Percentiles rank a stretch among this genome's conserved stretches.
Evolutionary conservation across 192 early-diverging fungal species (phyloP).

Genomic region (Gaertneriomyces sp.): DNA sequence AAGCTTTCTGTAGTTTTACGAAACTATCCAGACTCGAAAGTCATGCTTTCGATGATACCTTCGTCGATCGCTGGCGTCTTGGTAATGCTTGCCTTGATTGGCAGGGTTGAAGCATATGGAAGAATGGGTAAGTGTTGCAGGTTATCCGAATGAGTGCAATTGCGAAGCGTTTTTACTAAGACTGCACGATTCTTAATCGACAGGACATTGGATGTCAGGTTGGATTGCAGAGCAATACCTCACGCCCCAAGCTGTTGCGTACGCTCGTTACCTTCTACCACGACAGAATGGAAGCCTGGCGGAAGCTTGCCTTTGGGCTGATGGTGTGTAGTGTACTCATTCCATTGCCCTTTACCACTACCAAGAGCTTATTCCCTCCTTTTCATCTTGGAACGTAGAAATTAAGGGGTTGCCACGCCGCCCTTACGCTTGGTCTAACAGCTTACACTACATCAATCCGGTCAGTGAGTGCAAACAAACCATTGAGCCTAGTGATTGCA

Average conservation of each 20-base stretch:
- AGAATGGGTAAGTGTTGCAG: too few relatives aligned
- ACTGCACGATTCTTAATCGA: not conserved
- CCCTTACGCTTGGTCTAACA: not conserved
- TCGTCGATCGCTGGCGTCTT: too few relatives aligned
- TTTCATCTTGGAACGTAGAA: conserved; percentile 1
- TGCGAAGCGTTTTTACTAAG: too few relatives aligned
- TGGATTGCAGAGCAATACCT: conserved; percentile 24
- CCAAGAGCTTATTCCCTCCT: not conserved
- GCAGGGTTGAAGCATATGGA: too few relatives aligned
- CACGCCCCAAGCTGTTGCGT: conserved; percentile 9
- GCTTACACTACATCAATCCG: conserved; percentile 24
- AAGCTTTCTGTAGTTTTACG: too few relatives aligned
- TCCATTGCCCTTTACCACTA: not conserved
- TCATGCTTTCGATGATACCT: too few relatives aligned
- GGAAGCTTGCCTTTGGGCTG: conserved; percentile 27
- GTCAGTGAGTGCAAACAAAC: conserved; percentile 3
- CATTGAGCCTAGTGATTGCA: not conserved
- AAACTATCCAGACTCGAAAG: too few relatives aligned
- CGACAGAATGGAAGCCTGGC: conserved; percentile 22
- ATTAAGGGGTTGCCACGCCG: not conserved
- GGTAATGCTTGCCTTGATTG: too few relatives aligned
- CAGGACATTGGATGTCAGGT: conserved; percentile 31
- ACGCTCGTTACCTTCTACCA: conserved; percentile 17
- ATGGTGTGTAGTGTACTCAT: conserved; percentile 7
- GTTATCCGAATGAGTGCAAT: too few relatives aligned